A percentile compares a stretch with the other conserved stretches of the same genome.
Conservation (phyloP, 768 basidiomycete species). For the Clavaria fumosa region DNA sequence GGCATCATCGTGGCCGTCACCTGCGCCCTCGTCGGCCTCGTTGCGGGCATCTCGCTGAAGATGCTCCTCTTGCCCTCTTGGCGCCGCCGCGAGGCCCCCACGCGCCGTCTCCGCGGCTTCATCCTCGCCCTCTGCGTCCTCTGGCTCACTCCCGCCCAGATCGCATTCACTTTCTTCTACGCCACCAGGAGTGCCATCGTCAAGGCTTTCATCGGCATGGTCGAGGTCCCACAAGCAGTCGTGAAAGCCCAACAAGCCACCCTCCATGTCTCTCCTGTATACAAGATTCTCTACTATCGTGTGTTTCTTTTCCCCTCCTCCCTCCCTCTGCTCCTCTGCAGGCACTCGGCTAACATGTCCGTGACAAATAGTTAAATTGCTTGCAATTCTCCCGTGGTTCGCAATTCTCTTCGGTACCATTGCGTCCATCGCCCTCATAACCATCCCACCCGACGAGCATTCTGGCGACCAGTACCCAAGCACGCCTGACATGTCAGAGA, state of each 20-base stretch:
- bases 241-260: constrained; percentile 17
- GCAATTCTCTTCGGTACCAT: constrained; percentile 27
- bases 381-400: constrained; percentile 41
- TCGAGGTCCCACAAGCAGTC: constrained; percentile 17
- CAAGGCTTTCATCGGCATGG: constrained; percentile 20
- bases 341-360: background rate
- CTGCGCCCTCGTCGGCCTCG: constrained; percentile 10
- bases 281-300: constrained; percentile 13
- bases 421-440: constrained; percentile 19
- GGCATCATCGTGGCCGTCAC: constrained; percentile 13
- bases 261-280: constrained; percentile 23
- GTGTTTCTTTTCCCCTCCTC: constrained; percentile 1
- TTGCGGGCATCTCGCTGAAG: constrained; percentile 8
- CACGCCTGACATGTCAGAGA: too few species aligned
- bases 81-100: constrained; percentile 9
- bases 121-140: constrained; percentile 24
- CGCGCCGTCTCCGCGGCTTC: constrained; percentile 19
- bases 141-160: constrained; percentile 30
- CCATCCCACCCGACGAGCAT: too few species aligned
- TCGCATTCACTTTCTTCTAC: constrained; percentile 30
- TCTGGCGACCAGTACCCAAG: too few species aligned
- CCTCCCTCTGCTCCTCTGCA: background rate
- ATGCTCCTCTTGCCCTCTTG: constrained; percentile 7
- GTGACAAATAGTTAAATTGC: constrained; percentile 25
- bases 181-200: constrained; percentile 25